Conservation (phyloP, 306 rosid species). For the Begonia masoniana region DNA sequence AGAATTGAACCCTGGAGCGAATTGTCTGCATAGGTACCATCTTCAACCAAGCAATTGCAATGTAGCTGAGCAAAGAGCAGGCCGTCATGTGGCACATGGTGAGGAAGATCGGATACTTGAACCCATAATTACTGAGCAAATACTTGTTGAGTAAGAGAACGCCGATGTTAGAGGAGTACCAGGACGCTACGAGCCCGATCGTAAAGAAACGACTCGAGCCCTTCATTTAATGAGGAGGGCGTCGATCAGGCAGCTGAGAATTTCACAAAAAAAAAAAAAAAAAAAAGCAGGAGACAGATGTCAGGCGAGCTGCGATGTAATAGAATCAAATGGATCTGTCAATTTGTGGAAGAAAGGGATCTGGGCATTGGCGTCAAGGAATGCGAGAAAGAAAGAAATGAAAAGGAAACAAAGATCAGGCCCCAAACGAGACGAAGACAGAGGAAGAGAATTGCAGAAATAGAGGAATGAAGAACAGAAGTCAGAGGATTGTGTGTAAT, state of each 20-base stretch:
- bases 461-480: conserved; percentile 1
- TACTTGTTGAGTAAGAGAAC: conserved; percentile 84
- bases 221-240: conserved; percentile 42
- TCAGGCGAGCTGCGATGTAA: conserved; percentile 4
- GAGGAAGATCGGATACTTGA: conserved; percentile 96
- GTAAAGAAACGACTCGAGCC: conserved; percentile 67
- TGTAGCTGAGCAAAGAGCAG: conserved; percentile 77
- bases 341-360: conserved; percentile 21
- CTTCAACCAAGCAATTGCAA: conserved; percentile 95
- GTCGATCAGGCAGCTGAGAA: conserved; percentile 32
- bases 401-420: conserved; percentile 7
- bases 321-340: conserved; percentile 28
- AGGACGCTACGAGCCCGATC: conserved; percentile 57
- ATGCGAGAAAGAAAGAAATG: conserved; percentile 1
- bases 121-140: conserved; percentile 84
- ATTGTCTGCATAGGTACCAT: conserved; percentile 89
- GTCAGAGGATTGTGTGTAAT: background rate
- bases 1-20: conserved; percentile 75
- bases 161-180: conserved; percentile 98
- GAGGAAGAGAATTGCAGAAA: background rate
- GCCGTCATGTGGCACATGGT: conserved; percentile 99
- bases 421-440: too few relatives aligned
- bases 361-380: conserved; percentile 23
- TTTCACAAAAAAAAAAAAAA: background rate
- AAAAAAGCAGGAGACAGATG: background rate